Conservation (phyloP, 805 yeast species). For the Yamadazyma laniorum region DNA sequence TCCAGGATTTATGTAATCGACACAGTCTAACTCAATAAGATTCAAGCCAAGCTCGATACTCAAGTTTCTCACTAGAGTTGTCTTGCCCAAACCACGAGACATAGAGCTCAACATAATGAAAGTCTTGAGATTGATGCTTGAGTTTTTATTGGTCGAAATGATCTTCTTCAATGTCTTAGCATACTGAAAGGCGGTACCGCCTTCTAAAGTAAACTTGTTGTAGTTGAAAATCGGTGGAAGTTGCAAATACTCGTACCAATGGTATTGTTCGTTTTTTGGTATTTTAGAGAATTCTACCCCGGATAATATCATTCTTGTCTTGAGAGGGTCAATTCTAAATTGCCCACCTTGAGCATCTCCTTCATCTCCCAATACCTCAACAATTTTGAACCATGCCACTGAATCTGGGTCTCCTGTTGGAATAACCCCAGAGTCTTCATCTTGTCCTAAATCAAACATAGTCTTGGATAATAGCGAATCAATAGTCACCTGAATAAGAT, state of each 20-base stretch:
- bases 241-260: constrained; percentile 49
- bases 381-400: constrained; percentile 82
- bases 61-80: constrained; percentile 55
- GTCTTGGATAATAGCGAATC: constrained; percentile 67
- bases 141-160: constrained; percentile 49
- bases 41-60: constrained; percentile 63
- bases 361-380: constrained; percentile 43
- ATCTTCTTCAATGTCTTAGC: constrained; percentile 49
- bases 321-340: constrained; percentile 61
- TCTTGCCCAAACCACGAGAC: constrained; percentile 77
- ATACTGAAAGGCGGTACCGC: constrained; percentile 45
- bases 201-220: constrained; percentile 15
- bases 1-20: constrained; percentile 63
- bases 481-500: constrained; percentile 72
- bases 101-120: constrained; percentile 66
- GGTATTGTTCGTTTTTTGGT: constrained; percentile 32
- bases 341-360: constrained; percentile 26
- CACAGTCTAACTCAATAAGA: constrained; percentile 66
- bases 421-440: constrained; percentile 28
- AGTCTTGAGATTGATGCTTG: constrained; percentile 48
- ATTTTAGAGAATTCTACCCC: constrained; percentile 49
- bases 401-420: constrained; percentile 67
- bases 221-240: constrained; percentile 44
- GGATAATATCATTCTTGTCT: constrained; percentile 67
- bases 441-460: constrained; percentile 37